Percentiles rank a stretch among this genome's conserved stretches.
Conservation (phyloP, 1,139 yeast species). For the Nakaseomyces uthaithaninus region DNA sequence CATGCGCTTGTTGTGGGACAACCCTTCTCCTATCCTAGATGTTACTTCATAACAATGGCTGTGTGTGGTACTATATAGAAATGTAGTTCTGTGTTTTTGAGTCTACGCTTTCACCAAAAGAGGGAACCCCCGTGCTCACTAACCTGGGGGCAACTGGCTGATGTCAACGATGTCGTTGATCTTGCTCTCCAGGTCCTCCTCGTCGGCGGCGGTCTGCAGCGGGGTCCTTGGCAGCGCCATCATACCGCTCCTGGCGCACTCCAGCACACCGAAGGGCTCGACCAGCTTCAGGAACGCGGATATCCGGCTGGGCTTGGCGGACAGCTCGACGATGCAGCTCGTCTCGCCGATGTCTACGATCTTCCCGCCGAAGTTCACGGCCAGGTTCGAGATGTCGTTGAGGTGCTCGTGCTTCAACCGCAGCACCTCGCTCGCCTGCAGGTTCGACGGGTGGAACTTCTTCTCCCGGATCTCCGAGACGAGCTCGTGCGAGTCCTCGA, state of each 20-base stretch:
- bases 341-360: conserved; percentile 88
- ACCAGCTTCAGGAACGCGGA: conserved; percentile 78
- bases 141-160: conserved; percentile 92
- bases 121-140: conserved; percentile 17
- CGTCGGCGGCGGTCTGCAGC: conserved; percentile 40
- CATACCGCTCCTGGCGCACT: conserved; percentile 96
- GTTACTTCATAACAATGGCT: too few species aligned
- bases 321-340: conserved; percentile 86
- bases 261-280: conserved; percentile 93
- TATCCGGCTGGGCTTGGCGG: conserved; percentile 88
- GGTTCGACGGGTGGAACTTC: conserved; percentile 73
- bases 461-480: conserved; percentile 39
- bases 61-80: too few species aligned
- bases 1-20: too few species aligned
- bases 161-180: conserved; percentile 48
- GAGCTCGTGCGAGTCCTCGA: conserved; percentile 18
- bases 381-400: conserved; percentile 71
- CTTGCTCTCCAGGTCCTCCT: conserved; percentile 33
- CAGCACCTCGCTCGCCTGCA: conserved; percentile 85
- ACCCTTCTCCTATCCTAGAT: too few species aligned
- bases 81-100: too few species aligned
- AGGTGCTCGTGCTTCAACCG: conserved; percentile 90
- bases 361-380: conserved; percentile 85
- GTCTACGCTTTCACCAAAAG: not conserved
- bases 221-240: conserved; percentile 98